phyloP scores from a whole-genome alignment of 2,329 filamentous ascomycete species.

The Fusarium tuaranense region DNA sequence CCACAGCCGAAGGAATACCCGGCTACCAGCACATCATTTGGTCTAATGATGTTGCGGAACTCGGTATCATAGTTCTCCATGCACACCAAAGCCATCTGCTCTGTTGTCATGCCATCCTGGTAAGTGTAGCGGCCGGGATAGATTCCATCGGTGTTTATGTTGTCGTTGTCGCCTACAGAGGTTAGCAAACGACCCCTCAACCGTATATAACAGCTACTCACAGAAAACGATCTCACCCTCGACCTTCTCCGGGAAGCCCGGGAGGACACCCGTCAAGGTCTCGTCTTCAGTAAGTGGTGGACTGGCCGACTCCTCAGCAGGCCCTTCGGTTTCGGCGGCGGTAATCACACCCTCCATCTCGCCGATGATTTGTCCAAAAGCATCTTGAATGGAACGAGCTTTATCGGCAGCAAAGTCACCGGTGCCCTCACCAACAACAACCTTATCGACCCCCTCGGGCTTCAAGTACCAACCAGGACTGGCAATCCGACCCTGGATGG shows the following conservation, averaged over 20 bases:
- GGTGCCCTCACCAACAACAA: neutral
- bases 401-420: neutral
- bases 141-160: neutral
- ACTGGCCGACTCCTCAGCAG: neutral
- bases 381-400: neutral
- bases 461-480: neutral
- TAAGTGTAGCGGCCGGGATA: neutral
- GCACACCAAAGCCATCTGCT: neutral
- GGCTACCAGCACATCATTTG: neutral
- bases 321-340: neutral
- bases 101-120: neutral
- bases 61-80: neutral
- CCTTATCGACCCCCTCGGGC: neutral
- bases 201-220: neutral
- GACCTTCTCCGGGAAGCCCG: neutral
- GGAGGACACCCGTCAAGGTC: neutral
- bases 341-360: neutral
- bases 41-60: neutral
- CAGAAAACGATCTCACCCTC: neutral
- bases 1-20: neutral
- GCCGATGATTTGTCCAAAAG: neutral
- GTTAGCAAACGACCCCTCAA: neutral
- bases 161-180: neutral
- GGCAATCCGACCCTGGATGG: neutral
- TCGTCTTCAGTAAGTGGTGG: neutral